Conservation (phyloP, 1,139 yeast genomes). For the Debaryomycetaceae sp. region DNA sequence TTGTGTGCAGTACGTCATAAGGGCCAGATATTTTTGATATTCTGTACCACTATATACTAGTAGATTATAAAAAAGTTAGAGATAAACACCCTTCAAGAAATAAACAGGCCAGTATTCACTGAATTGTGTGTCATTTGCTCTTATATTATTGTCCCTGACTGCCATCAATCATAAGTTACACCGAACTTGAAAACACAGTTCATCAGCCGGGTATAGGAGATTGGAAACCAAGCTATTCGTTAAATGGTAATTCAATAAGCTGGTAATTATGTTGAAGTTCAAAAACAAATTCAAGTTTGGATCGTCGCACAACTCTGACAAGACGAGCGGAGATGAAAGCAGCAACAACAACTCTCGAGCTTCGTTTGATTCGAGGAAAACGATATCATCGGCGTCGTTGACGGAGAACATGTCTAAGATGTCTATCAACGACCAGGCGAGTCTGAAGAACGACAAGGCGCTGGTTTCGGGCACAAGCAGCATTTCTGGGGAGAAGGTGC, state of each 20-base stretch:
- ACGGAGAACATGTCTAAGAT: constrained; percentile 28
- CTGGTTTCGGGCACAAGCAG: not conserved
- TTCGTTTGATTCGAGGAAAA: constrained; percentile 27
- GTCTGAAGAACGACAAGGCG: constrained; percentile 1
- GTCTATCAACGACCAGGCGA: constrained; percentile 15
- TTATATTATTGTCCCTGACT: no score
- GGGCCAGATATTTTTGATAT: not conserved
- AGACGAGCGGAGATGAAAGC: constrained; percentile 7
- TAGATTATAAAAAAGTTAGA: no score
- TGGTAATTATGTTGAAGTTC: constrained; percentile 34
- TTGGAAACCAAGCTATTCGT: not conserved
- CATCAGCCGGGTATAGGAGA: no score
- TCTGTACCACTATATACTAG: no score
- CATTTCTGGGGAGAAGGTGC: not conserved
- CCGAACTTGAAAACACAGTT: no score
- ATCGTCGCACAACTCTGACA: constrained; percentile 16
- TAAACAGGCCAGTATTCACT: no score
- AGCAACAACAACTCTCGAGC: constrained; percentile 16
- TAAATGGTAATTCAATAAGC: not conserved
- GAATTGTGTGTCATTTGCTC: no score
- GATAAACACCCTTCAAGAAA: no score
- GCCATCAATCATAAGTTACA: no score
- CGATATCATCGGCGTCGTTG: constrained; percentile 21
- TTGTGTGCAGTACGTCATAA: not conserved
- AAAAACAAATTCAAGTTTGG: constrained; percentile 49